Percentiles rank a stretch among this genome's conserved stretches.
phyloP scores from a whole-genome alignment of 352 stramenopile species.

The Phytopythium kandeliae region DNA sequence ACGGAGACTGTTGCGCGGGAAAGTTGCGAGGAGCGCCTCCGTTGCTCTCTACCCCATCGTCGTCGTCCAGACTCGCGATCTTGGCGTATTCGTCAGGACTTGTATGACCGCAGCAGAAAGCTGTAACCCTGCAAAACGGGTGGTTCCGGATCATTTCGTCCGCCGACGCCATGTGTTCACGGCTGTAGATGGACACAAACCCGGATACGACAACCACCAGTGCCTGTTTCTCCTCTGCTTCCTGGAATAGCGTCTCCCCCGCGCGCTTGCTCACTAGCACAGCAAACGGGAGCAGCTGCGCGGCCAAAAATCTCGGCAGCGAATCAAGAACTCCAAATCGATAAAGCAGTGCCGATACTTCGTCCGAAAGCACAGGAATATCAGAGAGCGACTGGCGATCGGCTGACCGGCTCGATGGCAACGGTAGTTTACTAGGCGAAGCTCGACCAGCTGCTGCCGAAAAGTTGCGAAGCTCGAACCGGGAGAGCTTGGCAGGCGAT shows the following conservation, averaged over 20 bases:
- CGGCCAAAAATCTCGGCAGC: conserved; percentile 34
- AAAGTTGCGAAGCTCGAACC: not conserved
- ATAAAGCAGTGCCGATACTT: conserved; percentile 29
- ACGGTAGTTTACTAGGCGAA: not conserved
- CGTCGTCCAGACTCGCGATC: not conserved
- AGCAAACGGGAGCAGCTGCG: conserved; percentile 26
- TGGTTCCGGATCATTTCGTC: conserved; percentile 61
- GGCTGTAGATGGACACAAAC: conserved; percentile 54
- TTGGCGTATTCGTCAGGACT: conserved; percentile 24
- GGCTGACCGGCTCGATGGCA: no score
- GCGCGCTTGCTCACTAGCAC: conserved; percentile 29
- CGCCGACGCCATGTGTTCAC: conserved; percentile 50
- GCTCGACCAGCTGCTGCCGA: not conserved
- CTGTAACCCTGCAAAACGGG: conserved; percentile 39
- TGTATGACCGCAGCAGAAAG: conserved; percentile 24
- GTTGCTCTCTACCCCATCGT: not conserved
- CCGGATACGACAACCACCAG: conserved; percentile 45
- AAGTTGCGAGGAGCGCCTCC: not conserved
- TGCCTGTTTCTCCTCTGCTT: conserved; percentile 21
- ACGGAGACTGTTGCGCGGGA: conserved; percentile 1
- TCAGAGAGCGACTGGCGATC: not conserved
- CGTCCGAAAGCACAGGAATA: conserved; percentile 10
- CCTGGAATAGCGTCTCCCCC: conserved; percentile 52
- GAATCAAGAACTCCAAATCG: conserved; percentile 28
- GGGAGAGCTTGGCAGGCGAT: conserved; percentile 1